Conservation (phyloP, 352 stramenopile genomes). For the Globisporangium emineosum region DNA sequence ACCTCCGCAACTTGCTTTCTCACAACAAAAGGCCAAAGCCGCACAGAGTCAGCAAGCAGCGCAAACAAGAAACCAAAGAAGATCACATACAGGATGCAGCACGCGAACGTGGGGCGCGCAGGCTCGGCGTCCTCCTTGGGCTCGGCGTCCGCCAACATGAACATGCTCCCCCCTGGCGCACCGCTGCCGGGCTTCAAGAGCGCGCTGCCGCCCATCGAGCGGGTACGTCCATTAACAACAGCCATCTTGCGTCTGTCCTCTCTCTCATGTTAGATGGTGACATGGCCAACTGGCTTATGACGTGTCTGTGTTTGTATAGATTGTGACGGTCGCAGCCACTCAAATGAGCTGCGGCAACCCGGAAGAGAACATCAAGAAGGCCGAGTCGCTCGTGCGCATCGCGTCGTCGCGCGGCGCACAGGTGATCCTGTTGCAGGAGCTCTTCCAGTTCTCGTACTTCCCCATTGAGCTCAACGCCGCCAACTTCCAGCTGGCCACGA, state of each 20-base stretch:
- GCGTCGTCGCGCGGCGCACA: constrained; percentile 84
- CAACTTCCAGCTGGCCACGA: constrained; percentile 88
- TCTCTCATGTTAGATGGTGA: not conserved
- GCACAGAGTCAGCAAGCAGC: not conserved
- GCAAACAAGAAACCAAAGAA: not conserved
- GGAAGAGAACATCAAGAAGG: constrained; percentile 90
- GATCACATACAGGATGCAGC: constrained; percentile 20
- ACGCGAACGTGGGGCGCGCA: constrained; percentile 25
- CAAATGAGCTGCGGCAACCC: constrained; percentile 86
- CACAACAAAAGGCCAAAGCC: not conserved
- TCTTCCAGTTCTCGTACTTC: constrained; percentile 92
- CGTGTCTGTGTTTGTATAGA: constrained; percentile 25
- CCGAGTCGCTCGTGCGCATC: constrained; percentile 86
- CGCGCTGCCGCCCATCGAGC: constrained; percentile 46
- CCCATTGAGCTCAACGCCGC: constrained; percentile 86
- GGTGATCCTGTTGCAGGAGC: constrained; percentile 89
- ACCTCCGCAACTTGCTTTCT: not conserved
- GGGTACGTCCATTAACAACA: constrained; percentile 26
- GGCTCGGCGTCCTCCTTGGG: constrained; percentile 32
- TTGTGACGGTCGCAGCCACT: constrained; percentile 83
- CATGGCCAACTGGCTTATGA: not conserved
- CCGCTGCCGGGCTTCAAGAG: constrained; percentile 39
- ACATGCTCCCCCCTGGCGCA: constrained; percentile 18
- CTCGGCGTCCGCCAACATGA: constrained; percentile 20
- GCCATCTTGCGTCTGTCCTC: not conserved